Percentiles rank a stretch among this genome's conserved stretches.
These are phyloP conservation scores for Metschnikowia lunata DNA, from an alignment of 805 yeast genomes.

Conservation along the genomic window DNA sequence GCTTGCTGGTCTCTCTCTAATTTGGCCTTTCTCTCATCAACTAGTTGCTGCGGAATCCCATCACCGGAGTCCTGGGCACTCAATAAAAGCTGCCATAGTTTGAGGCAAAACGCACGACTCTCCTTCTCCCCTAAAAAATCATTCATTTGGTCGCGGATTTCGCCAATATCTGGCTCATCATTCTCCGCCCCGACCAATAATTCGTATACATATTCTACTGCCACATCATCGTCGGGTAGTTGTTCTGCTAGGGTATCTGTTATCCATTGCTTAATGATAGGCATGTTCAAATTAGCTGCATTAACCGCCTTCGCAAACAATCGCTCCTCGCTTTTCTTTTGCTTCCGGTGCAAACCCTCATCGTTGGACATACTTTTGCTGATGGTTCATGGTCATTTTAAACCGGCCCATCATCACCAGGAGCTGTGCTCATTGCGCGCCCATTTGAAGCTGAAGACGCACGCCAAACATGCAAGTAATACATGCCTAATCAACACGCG, in stretches of 20 bases:
- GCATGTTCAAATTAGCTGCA: slow-evolving; percentile 35
- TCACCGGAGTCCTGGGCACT: slow-evolving; percentile 41
- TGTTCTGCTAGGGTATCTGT: slow-evolving; percentile 25
- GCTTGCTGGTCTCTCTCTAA: slow-evolving; percentile 10
- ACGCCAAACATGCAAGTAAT: no score
- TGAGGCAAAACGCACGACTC: slow-evolving; percentile 34
- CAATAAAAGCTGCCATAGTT: slow-evolving; percentile 42
- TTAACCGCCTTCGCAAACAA: slow-evolving; percentile 31
- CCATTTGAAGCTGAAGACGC: no score
- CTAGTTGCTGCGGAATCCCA: slow-evolving; percentile 41
- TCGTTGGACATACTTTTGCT: not conserved
- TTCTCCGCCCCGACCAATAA: slow-evolving; percentile 31
- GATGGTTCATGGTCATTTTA: not conserved
- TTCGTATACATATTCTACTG: slow-evolving; percentile 43
- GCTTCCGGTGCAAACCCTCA: slow-evolving; percentile 1
- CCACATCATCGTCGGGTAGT: slow-evolving; percentile 50
- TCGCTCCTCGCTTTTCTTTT: slow-evolving; percentile 1
- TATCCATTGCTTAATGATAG: slow-evolving; percentile 41
- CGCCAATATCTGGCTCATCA: slow-evolving; percentile 33
- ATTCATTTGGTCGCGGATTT: slow-evolving; percentile 38
- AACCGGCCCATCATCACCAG: not conserved
- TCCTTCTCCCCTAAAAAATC: slow-evolving; percentile 45
- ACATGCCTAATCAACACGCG: no score
- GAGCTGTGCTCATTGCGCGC: no score
- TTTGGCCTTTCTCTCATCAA: slow-evolving; percentile 18